These are phyloP conservation scores for Saccharum officinarum DNA, from an alignment of 176 grass and related monocot genomes.

Conservation along the genomic window DNA sequence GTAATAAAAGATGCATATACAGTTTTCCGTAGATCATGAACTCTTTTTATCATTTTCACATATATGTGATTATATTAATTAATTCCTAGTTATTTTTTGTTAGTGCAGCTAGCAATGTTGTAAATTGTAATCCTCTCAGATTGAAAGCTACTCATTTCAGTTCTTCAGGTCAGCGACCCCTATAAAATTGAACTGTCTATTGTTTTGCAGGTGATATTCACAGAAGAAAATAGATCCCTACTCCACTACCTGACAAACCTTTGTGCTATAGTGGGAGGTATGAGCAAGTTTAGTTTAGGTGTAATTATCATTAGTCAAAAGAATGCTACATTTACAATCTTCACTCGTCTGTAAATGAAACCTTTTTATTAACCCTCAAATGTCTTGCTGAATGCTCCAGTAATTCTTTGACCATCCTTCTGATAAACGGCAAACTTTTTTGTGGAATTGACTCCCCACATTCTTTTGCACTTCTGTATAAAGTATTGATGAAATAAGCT, in stretches of 20 bases:
- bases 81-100: not conserved
- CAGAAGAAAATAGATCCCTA: constrained; percentile 78
- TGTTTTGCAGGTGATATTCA: constrained; percentile 84
- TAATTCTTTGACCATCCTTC: not conserved
- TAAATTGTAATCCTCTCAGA: not conserved
- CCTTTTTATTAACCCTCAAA: not conserved
- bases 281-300: constrained; percentile 27
- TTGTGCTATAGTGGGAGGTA: constrained; percentile 97
- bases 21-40: not conserved
- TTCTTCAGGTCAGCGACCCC: not conserved
- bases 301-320: not conserved
- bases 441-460: not conserved
- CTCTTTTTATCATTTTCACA: not conserved
- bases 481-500: not conserved
- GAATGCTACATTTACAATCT: not conserved
- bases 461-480: not conserved
- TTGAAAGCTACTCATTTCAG: constrained; percentile 17
- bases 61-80: not conserved
- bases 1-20: not conserved
- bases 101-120: not conserved
- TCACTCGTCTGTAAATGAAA: not conserved
- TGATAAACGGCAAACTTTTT: not conserved
- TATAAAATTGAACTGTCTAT: constrained; percentile 12
- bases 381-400: not conserved
- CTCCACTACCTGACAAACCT: constrained; percentile 89